Evolutionary conservation across 192 early-diverging fungal species (phyloP), one percentile per base, ranked within the genome.

Genomic region (Spizellomyces sp.): DNA sequence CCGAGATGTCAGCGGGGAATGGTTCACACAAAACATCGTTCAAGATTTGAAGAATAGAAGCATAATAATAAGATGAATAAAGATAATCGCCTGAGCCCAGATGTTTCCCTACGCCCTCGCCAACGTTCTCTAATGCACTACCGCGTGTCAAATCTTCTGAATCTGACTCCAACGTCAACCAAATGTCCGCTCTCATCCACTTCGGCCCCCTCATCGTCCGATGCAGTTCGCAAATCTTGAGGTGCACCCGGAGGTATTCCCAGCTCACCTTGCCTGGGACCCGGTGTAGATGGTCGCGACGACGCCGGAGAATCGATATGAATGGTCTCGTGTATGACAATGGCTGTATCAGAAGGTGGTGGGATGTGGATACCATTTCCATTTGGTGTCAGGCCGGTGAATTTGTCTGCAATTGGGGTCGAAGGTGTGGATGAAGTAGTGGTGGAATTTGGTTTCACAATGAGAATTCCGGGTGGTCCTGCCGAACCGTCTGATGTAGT

Each of bases 131-230:
- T 36, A 36, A 36, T 0, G 27, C 27, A 36, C 27, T 36, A 64
- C 44, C 44, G 21, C 15, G 63, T 64, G 44, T 64, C 63, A 46
- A 64, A 64, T 9, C 36, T 22, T 15, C 63, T 9, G 63, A 64
- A 64, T 12, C 63, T 36, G 14, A 64, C 63, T 36, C 63, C 63
- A 0, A 64, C 63, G 21, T 43, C 63, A 15, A 64, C 63, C 3
- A 64, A 43, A 19, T n/a, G 14, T 12, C 50, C 50, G 17, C 17
- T 19, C 12, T 12, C 12, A n/a, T 19, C 50, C 50, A 54, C 0
- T 19, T n/a, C 17, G 4, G 17, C 14, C 4, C 50, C 14, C 50
- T 12, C 12, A 14, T 22, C 59, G 27, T 64, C 45, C 44, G 41
- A 36, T 9, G 12, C 63, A 45, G 4, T 46, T 9, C n/a, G 14